These are phyloP conservation scores for Xylaria flabelliformis DNA, from an alignment of 495 filamentous ascomycete genomes.

Conservation along the genomic window DNA sequence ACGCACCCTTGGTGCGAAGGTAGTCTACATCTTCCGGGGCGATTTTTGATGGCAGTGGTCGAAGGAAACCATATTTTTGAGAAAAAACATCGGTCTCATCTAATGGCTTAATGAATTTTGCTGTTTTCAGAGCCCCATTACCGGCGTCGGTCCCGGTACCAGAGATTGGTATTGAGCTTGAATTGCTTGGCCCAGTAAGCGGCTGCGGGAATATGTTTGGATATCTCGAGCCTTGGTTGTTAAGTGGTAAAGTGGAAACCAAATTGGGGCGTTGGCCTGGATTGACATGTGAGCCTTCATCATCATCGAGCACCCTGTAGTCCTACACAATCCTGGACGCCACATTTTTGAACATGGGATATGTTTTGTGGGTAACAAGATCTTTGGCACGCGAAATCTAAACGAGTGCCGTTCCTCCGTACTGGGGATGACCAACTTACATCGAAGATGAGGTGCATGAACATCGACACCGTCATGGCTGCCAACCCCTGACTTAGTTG, in stretches of 20 bases:
- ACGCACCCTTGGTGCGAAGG: slow-evolving; percentile 74
- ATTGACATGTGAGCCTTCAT: slow-evolving; percentile 40
- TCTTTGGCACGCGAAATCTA: slow-evolving; percentile 38
- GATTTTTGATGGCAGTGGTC: slow-evolving; percentile 71
- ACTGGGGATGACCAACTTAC: slow-evolving; percentile 49
- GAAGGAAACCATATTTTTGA: slow-evolving; percentile 72
- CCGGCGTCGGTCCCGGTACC: slow-evolving; percentile 27
- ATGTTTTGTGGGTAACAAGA: slow-evolving; percentile 27
- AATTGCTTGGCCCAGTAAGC: slow-evolving; percentile 21
- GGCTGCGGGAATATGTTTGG: slow-evolving; percentile 40
- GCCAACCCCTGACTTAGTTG: slow-evolving; percentile 36
- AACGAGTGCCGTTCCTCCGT: slow-evolving; percentile 17
- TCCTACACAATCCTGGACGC: background rate
- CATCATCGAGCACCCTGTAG: slow-evolving; percentile 21
- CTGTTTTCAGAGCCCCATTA: slow-evolving; percentile 28
- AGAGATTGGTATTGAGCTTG: slow-evolving; percentile 33
- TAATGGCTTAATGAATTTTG: slow-evolving; percentile 43
- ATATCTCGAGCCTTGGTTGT: slow-evolving; percentile 41
- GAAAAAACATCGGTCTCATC: slow-evolving; percentile 39
- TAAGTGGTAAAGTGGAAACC: slow-evolving; percentile 36
- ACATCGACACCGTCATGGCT: slow-evolving; percentile 37
- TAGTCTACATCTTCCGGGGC: slow-evolving; percentile 77
- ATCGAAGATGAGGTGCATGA: slow-evolving; percentile 68
- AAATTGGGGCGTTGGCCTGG: slow-evolving; percentile 42
- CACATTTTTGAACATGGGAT: slow-evolving; percentile 17